Base-by-base conservation (phyloP, 2,329 filamentous ascomycete species). In the Albophoma yamanashiensis region DNA sequence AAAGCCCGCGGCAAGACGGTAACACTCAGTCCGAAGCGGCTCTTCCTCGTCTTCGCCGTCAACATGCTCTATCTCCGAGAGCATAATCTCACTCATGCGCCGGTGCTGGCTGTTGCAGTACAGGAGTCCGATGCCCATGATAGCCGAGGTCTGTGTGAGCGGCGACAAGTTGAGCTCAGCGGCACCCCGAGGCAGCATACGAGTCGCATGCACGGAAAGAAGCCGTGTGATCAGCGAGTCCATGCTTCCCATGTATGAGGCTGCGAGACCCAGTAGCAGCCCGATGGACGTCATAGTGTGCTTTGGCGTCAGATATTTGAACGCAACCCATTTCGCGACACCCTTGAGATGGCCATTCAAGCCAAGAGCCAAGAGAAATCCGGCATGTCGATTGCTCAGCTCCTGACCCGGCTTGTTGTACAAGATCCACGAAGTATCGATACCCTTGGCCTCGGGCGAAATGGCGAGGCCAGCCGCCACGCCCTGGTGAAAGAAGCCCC, bases 251-350 rank as follows among this genome's bases (percentile, higher is more conserved):
- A 97, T 81, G 70, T 96, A 96, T 1, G 94, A 97, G 34, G 91
- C 94, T 11, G 94, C 92, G 22, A 99, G 79, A 1, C 94, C 94
- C 0, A 99, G 80, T 3, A 99, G 80, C n/a, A 99, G 79, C 12
- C 94, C 94, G 59, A 99, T 93, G 0, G 94, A 97, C 31, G 94
- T 97, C 94, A 99, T 99, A 34, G 92, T 96, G 73, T 99, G 95
- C 69, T 99, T 99, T 1, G 94, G 93, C 0, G 94, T 99, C n/a
- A 99, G 79, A 67, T 99, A 99, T 70, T 97, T 97, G 82, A 97
- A 99, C 11, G 92, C 93, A 52, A 99, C 88, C 93, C 94, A 99
- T 76, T 97, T 97, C 3, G 94, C 94, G 36, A 99, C 83, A 9
- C 86, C 89, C 66, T 91, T 94, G n/a, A 99, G 78, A 74, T 99